Percentiles rank a stretch among this genome's conserved stretches.
Conservation (phyloP, 164 flowering plant genomes). For the Macadamia tetraphylla region DNA sequence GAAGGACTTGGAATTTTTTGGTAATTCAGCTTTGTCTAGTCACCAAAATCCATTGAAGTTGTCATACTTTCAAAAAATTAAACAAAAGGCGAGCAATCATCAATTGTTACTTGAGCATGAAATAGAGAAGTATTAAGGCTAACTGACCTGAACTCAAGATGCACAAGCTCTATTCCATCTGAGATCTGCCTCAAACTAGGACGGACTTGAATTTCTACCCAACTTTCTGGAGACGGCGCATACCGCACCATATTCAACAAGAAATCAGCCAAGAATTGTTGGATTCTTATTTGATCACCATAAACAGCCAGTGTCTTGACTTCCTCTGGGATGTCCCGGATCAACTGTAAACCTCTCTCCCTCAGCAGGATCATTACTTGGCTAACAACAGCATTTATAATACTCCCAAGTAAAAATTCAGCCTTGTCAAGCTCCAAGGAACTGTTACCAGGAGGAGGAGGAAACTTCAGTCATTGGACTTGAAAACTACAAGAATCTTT, state of each 20-base stretch:
- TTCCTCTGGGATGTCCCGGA: constrained; percentile 89
- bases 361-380: constrained; percentile 76
- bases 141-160: constrained; percentile 74
- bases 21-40: no score
- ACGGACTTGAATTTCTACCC: constrained; percentile 87
- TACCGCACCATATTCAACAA: constrained; percentile 69
- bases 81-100: not conserved
- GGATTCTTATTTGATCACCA: constrained; percentile 86
- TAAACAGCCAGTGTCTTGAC: constrained; percentile 60
- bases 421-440: constrained; percentile 69
- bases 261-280: constrained; percentile 81
- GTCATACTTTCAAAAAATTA: not conserved
- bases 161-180: constrained; percentile 39
- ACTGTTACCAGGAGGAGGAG: constrained; percentile 29
- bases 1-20: no score
- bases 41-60: not conserved
- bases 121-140: not conserved
- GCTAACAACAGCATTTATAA: constrained; percentile 88
- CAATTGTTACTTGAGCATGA: not conserved
- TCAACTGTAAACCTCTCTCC: constrained; percentile 70
- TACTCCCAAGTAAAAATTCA: constrained; percentile 72
- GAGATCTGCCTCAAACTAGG: constrained; percentile 54
- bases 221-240: constrained; percentile 86
- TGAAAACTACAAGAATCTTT: no score
- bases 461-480: not conserved